phyloP scores from a whole-genome alignment of 495 filamentous ascomycete genomes.

The Tuber melanosporum region DNA sequence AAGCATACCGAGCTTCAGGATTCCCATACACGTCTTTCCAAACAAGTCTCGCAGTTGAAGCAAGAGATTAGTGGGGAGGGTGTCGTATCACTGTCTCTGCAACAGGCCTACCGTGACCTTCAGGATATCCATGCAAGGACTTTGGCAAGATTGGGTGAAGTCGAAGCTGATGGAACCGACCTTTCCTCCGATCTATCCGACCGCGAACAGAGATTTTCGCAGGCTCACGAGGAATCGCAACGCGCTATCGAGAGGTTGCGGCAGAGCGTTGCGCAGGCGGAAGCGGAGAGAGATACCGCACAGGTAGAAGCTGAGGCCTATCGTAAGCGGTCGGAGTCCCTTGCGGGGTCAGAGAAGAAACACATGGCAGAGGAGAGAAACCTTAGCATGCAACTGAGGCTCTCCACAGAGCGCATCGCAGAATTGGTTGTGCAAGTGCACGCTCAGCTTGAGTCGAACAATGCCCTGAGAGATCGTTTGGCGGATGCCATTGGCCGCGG shows the following conservation, averaged over 20 bases:
- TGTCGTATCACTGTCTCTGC: slow-evolving; percentile 61
- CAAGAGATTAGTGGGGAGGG: slow-evolving; percentile 28
- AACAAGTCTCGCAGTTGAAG: slow-evolving; percentile 41
- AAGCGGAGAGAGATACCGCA: slow-evolving; percentile 67
- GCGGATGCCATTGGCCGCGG: slow-evolving; percentile 77
- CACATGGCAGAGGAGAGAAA: slow-evolving; percentile 59
- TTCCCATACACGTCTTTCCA: slow-evolving; percentile 43
- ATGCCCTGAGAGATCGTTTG: slow-evolving; percentile 68
- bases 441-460: slow-evolving; percentile 66
- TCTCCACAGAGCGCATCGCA: slow-evolving; percentile 68
- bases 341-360: slow-evolving; percentile 55
- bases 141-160: slow-evolving; percentile 43
- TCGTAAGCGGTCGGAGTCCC: slow-evolving; percentile 55
- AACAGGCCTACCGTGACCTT: slow-evolving; percentile 71
- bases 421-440: slow-evolving; percentile 68
- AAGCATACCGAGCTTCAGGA: slow-evolving; percentile 44
- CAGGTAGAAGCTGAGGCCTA: slow-evolving; percentile 56
- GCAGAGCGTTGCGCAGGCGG: slow-evolving; percentile 56
- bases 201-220: slow-evolving; percentile 49
- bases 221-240: slow-evolving; percentile 54
- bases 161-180: slow-evolving; percentile 38
- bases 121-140: slow-evolving; percentile 55
- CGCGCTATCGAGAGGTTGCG: slow-evolving; percentile 58
- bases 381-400: slow-evolving; percentile 59
- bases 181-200: slow-evolving; percentile 49